Evolutionary conservation across 225 moss, liverwort and hornwort genomes (phyloP).

Genomic region (Neckera pumila): DNA sequence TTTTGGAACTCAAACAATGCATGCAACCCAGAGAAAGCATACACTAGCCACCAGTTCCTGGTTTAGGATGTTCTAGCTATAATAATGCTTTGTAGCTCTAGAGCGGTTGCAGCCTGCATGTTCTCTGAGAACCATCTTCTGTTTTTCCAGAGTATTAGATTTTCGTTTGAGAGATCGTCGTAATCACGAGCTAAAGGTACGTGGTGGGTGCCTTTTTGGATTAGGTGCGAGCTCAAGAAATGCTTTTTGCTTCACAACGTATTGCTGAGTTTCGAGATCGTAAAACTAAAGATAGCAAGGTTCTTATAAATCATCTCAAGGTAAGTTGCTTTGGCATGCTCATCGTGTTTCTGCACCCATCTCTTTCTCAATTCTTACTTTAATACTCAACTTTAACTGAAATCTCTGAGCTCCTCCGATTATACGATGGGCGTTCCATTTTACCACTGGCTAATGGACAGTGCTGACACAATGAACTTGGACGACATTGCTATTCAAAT

Average conservation of each 20-base stretch:
- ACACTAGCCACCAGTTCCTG: not conserved
- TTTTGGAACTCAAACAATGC: not conserved
- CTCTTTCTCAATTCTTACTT: not conserved
- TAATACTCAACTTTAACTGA: not conserved
- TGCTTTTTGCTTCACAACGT: slow-evolving; percentile 69
- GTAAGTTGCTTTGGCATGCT: slow-evolving; percentile 3
- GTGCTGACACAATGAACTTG: not conserved
- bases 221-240: slow-evolving; percentile 93
- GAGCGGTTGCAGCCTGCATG: not conserved
- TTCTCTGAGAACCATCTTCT: not conserved
- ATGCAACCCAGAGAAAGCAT: not conserved
- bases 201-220: not conserved
- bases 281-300: slow-evolving; percentile 56
- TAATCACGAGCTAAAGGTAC: not conserved
- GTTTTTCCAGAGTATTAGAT: not conserved
- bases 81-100: not conserved
- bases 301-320: slow-evolving; percentile 65
- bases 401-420: not conserved
- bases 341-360: not conserved
- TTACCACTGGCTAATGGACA: not conserved
- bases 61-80: not conserved
- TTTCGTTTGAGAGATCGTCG: not conserved
- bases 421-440: not conserved
- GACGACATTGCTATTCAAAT: not conserved
- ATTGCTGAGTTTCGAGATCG: slow-evolving; percentile 76